These are phyloP conservation scores for Eremomyces bilateralis DNA, from an alignment of 495 filamentous ascomycete genomes.

Conservation along the genomic window DNA sequence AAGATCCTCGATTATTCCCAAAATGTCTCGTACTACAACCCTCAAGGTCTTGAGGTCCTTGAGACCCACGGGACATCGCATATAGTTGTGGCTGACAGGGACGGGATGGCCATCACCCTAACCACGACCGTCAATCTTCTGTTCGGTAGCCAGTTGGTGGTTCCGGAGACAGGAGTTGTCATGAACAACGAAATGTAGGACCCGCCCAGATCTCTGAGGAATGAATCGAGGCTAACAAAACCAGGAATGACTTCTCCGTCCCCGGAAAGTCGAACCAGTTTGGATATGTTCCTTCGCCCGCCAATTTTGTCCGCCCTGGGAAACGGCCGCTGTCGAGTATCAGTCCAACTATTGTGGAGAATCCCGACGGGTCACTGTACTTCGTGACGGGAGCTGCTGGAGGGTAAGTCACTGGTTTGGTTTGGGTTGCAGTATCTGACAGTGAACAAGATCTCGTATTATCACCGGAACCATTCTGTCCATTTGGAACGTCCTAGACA, in stretches of 20 bases:
- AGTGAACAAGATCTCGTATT: constrained; percentile 73
- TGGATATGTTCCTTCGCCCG: constrained; percentile 54
- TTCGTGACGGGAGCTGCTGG: constrained; percentile 59
- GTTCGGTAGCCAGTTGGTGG: constrained; percentile 57
- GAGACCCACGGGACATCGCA: constrained; percentile 60
- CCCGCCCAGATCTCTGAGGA: no score
- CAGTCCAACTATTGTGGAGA: constrained; percentile 53
- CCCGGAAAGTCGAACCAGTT: constrained; percentile 56
- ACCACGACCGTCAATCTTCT: constrained; percentile 73
- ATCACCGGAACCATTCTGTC: constrained; percentile 66
- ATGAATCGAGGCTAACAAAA: no score
- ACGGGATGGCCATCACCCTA: constrained; percentile 46
- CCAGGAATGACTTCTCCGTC: constrained; percentile 70
- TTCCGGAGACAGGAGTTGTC: constrained; percentile 64
- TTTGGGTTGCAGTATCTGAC: no score
- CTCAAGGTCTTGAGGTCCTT: constrained; percentile 34
- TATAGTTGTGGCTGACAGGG: constrained; percentile 43
- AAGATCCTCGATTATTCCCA: constrained; percentile 55
- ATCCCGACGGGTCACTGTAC: constrained; percentile 36
- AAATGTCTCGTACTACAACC: constrained; percentile 50
- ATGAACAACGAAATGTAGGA: constrained; percentile 96
- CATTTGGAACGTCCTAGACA: constrained; percentile 50
- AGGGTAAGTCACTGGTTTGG: no score
- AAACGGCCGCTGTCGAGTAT: constrained; percentile 71
- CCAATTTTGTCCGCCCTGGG: constrained; percentile 60